phyloP scores from a whole-genome alignment of 2,329 filamentous ascomycete genomes.

The Alternaria arbusti region DNA sequence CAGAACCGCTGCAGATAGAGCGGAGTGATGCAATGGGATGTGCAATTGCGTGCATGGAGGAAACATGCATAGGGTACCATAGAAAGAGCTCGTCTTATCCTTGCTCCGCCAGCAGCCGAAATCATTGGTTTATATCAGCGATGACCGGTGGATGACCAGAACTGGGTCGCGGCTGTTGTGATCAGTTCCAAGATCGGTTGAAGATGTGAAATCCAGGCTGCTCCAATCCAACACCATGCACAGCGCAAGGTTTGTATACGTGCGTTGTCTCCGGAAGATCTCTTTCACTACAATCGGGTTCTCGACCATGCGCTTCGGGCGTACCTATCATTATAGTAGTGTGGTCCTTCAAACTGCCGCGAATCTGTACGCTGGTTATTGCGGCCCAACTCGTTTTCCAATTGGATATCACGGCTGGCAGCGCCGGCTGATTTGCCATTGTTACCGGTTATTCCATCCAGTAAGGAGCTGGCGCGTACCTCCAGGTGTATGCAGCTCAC shows the following conservation, averaged over 20 bases:
- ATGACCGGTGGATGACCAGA: not conserved
- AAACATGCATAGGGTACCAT: conserved; percentile 3
- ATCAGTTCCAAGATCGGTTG: not conserved
- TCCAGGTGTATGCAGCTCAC: conserved; percentile 8
- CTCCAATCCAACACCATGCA: not conserved
- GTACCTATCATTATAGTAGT: not conserved
- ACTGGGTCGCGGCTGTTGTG: not conserved
- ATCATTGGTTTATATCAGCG: not conserved
- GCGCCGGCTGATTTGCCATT: conserved; percentile 2
- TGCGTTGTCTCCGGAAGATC: not conserved
- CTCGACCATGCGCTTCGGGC: not conserved
- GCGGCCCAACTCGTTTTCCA: conserved; percentile 10
- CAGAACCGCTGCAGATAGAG: conserved; percentile 1
- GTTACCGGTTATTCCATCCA: not conserved
- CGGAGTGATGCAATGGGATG: conserved; percentile 15
- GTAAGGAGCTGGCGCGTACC: not conserved
- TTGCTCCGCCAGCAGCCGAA: not conserved
- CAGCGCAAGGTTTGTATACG: not conserved
- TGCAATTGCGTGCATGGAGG: conserved; percentile 15
- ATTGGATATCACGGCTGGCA: not conserved
- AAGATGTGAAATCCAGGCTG: not conserved
- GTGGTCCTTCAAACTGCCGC: not conserved
- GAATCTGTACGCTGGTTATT: not conserved
- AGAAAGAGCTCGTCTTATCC: not conserved
- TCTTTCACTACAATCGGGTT: not conserved